phyloP scores from a whole-genome alignment of 441 rosid genomes.

The Melastoma candidum region DNA sequence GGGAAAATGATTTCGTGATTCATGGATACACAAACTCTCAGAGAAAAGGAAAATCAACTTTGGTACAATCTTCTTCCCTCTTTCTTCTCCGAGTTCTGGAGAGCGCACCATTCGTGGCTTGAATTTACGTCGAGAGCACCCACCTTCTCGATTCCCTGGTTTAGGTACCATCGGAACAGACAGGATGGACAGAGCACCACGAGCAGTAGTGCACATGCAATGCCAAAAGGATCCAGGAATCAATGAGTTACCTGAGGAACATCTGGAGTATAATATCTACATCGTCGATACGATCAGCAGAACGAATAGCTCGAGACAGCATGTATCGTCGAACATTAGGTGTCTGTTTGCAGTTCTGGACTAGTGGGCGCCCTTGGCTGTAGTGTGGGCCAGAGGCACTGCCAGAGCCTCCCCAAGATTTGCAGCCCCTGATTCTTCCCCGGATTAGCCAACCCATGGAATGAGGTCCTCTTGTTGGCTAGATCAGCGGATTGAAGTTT shows the following conservation, averaged over 20 bases:
- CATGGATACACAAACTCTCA: no score
- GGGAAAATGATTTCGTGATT: no score
- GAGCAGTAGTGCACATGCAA: slow-evolving; percentile 60
- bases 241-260: slow-evolving; percentile 26
- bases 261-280: slow-evolving; percentile 38
- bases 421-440: slow-evolving; percentile 21
- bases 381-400: slow-evolving; percentile 16
- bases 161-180: background rate
- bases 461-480: slow-evolving; percentile 22
- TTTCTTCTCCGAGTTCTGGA: no score
- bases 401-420: slow-evolving; percentile 12
- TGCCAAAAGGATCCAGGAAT: slow-evolving; percentile 47
- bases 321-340: slow-evolving; percentile 58
- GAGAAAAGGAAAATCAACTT: no score
- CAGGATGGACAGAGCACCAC: background rate
- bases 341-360: slow-evolving; percentile 52
- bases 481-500: slow-evolving; percentile 66
- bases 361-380: slow-evolving; percentile 12
- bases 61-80: no score
- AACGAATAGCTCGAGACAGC: slow-evolving; percentile 26
- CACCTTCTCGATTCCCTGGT: no score
- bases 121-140: no score
- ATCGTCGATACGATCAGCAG: slow-evolving; percentile 36
- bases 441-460: slow-evolving; percentile 15
- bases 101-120: no score